Conservation (phyloP, 169 alveolate genomes). For the Sarcocystis neurona region DNA sequence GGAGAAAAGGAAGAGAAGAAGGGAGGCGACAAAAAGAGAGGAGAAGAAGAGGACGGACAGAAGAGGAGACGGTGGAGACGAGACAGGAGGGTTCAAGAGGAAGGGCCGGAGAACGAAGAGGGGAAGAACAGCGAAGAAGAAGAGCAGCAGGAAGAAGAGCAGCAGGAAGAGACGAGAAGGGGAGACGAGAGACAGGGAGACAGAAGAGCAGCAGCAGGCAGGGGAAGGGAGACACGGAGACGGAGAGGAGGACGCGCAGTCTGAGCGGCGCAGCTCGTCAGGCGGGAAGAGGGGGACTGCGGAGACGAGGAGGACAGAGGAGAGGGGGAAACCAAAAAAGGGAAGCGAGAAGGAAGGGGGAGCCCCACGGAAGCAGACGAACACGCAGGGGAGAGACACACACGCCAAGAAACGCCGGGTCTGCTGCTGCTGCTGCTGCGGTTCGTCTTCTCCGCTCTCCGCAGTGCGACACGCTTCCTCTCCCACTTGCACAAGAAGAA, state of each 20-base stretch:
- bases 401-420: neutral
- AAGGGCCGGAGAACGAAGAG: neutral
- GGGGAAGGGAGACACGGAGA: neutral
- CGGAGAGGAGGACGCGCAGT: neutral
- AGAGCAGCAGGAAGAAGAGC: neutral
- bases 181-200: neutral
- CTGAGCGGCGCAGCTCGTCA: neutral
- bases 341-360: neutral
- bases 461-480: no score
- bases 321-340: neutral
- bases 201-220: neutral
- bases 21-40: neutral
- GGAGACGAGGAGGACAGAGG: neutral
- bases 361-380: neutral
- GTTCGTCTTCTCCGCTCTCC: no score
- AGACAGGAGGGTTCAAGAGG: no score
- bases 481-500: no score
- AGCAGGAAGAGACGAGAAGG: neutral
- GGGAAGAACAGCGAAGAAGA: neutral
- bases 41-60: neutral
- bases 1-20: neutral
- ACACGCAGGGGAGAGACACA: neutral
- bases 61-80: neutral
- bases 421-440: no score
- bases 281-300: neutral